phyloP scores from a whole-genome alignment of 2,329 filamentous ascomycete genomes.

The Fusarium irregulare region DNA sequence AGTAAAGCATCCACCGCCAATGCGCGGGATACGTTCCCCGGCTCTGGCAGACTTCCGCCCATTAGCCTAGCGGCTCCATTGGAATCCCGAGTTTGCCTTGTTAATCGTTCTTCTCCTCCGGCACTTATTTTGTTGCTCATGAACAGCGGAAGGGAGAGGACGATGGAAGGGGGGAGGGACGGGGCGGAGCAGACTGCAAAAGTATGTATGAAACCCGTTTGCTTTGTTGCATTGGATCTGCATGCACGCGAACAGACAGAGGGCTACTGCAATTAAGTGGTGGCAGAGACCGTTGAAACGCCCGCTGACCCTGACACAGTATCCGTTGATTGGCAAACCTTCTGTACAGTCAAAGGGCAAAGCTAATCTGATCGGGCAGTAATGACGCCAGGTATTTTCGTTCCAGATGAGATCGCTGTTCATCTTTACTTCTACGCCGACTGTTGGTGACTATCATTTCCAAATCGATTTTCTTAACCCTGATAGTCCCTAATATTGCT shows the following conservation, averaged over 20 bases:
- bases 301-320: constrained; percentile 16
- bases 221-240: neutral
- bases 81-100: constrained; percentile 5
- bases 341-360: constrained; percentile 3
- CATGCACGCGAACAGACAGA: neutral
- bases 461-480: neutral
- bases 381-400: constrained; percentile 25
- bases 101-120: neutral
- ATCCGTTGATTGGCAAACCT: constrained; percentile 17
- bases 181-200: neutral
- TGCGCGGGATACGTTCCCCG: constrained; percentile 33
- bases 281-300: constrained; percentile 25
- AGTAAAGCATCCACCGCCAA: constrained; percentile 7
- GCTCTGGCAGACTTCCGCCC: constrained; percentile 25
- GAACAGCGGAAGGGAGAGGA: neutral
- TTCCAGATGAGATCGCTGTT: constrained; percentile 22
- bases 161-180: neutral
- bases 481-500: constrained; percentile 7
- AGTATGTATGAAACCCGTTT: neutral
- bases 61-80: constrained; percentile 32
- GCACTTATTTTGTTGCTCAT: neutral
- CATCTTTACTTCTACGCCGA: constrained; percentile 1
- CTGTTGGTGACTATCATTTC: constrained; percentile 9
- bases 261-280: neutral
- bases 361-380: constrained; percentile 28